A percentile compares a stretch with the other conserved stretches of the same genome.
Conservation (phyloP, 805 yeast species). For the Candida berthetii region DNA sequence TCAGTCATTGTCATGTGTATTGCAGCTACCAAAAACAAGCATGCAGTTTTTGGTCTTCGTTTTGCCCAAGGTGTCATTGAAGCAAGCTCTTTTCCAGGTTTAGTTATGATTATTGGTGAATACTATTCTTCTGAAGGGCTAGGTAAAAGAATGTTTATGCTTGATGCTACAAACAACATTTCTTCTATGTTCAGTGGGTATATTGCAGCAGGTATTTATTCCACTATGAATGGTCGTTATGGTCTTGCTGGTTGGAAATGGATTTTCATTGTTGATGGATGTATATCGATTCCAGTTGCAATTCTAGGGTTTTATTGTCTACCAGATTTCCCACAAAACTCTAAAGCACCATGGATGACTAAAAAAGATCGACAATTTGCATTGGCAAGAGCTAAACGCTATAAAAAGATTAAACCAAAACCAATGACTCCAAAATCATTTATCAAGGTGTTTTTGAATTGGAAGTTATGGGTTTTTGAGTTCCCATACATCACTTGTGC, state of each 20-base stretch:
- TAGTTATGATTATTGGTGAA: constrained; percentile 6
- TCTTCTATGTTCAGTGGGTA: constrained; percentile 22
- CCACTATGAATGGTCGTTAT: constrained; percentile 25
- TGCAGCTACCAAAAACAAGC: constrained; percentile 4
- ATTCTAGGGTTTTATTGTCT: constrained; percentile 13
- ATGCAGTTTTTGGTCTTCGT: constrained; percentile 4
- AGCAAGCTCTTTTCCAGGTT: constrained; percentile 7
- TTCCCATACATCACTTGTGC: constrained; percentile 1
- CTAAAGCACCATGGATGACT: constrained; percentile 5
- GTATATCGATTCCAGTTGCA: constrained; percentile 34
- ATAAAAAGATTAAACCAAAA: constrained; percentile 36
- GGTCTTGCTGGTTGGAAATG: constrained; percentile 64
- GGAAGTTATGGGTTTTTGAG: constrained; percentile 25
- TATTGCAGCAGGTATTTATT: constrained; percentile 35
- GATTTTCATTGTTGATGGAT: constrained; percentile 60
- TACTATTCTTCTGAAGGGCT: constrained; percentile 1
- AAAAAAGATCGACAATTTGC: constrained; percentile 8
- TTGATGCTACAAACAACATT: constrained; percentile 2
- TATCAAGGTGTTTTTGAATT: constrained; percentile 51
- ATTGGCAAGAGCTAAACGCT: constrained; percentile 32
- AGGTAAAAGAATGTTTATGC: constrained; percentile 9
- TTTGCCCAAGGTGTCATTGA: constrained; percentile 8
- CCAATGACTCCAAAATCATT: constrained; percentile 55
- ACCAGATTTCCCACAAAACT: constrained; percentile 26
- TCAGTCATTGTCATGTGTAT: constrained; percentile 6